These are phyloP conservation scores for Tagetes erecta DNA, from an alignment of 129 eudicot species.

Conservation along the genomic window DNA sequence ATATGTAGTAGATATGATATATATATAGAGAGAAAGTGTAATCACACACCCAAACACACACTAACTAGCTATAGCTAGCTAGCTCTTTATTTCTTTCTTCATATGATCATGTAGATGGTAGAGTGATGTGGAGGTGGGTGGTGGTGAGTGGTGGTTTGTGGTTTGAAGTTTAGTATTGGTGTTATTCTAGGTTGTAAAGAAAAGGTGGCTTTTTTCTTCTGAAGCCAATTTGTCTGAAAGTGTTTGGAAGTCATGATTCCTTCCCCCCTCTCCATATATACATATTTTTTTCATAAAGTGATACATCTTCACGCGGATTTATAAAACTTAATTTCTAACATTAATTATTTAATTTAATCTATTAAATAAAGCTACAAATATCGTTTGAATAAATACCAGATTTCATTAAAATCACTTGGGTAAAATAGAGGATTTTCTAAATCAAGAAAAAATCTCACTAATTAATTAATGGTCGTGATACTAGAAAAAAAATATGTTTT, in stretches of 20 bases:
- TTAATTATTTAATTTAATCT: no score
- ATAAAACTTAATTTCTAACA: constrained; percentile 14
- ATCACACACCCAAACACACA: background rate
- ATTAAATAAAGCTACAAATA: background rate
- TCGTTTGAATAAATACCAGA: background rate
- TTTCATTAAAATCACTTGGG: background rate
- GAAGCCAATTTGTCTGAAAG: constrained; percentile 71
- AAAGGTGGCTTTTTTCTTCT: constrained; percentile 69
- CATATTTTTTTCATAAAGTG: constrained; percentile 36
- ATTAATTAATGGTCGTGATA: no score
- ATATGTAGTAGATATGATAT: constrained; percentile 33
- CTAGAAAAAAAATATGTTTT: no score
- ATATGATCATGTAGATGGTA: background rate
- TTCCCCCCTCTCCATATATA: constrained; percentile 24
- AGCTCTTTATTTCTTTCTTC: no score
- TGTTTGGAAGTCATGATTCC: constrained; percentile 82
- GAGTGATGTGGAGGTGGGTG: constrained; percentile 24
- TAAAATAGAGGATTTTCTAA: constrained; percentile 2
- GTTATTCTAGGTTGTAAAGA: constrained; percentile 62
- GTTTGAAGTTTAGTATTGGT: constrained; percentile 36
- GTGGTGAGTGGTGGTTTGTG: constrained; percentile 35
- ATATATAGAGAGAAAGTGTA: constrained; percentile 31
- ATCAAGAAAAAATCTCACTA: background rate
- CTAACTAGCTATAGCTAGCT: background rate
- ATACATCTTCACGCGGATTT: constrained; percentile 31